Percentiles rank a stretch among this genome's conserved stretches.
Evolutionary conservation across 2,329 filamentous ascomycete species (phyloP).

Genomic region (Cordyceps tenuipes): DNA sequence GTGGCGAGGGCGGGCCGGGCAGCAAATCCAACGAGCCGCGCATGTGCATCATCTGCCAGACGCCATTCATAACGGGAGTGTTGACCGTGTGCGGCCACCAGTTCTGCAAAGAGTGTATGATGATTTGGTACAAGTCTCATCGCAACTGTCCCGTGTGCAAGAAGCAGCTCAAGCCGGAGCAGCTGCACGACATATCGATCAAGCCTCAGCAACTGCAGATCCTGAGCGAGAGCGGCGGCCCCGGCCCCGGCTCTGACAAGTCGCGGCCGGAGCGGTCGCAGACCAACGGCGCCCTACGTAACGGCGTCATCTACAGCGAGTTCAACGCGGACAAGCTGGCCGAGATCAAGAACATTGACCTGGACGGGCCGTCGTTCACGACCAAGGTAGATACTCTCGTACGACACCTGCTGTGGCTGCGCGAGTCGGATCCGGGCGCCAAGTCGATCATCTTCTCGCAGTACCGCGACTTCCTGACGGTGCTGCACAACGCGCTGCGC

Average conservation of each 20-base stretch:
- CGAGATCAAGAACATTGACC: conserved; percentile 74
- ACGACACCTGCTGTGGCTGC: conserved; percentile 77
- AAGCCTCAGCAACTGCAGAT: conserved; percentile 67
- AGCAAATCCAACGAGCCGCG: conserved; percentile 54
- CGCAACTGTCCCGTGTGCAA: conserved; percentile 83
- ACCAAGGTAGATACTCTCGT: conserved; percentile 83
- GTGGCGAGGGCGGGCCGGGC: conserved; percentile 31
- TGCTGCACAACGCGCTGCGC: conserved; percentile 62
- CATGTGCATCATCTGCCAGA: conserved; percentile 81
- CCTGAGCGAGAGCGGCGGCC: conserved; percentile 30
- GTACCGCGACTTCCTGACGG: conserved; percentile 67
- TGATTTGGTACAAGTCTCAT: conserved; percentile 65
- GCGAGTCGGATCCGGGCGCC: conserved; percentile 72
- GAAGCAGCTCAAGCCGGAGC: conserved; percentile 49
- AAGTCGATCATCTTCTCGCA: conserved; percentile 96
- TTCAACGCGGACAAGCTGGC: conserved; percentile 63
- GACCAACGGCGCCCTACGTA: conserved; percentile 44
- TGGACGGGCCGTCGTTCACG: conserved; percentile 66
- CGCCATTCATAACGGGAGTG: conserved; percentile 66
- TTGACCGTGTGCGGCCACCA: conserved; percentile 85
- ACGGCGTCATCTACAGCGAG: conserved; percentile 61
- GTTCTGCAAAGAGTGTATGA: conserved; percentile 84
- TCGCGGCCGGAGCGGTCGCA: conserved; percentile 15
- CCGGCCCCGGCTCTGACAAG: conserved; percentile 8
- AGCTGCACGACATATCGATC: conserved; percentile 79